Base-by-base conservation (phyloP, 192 early-diverging fungal species). In the Chytriomyces sp. region DNA sequence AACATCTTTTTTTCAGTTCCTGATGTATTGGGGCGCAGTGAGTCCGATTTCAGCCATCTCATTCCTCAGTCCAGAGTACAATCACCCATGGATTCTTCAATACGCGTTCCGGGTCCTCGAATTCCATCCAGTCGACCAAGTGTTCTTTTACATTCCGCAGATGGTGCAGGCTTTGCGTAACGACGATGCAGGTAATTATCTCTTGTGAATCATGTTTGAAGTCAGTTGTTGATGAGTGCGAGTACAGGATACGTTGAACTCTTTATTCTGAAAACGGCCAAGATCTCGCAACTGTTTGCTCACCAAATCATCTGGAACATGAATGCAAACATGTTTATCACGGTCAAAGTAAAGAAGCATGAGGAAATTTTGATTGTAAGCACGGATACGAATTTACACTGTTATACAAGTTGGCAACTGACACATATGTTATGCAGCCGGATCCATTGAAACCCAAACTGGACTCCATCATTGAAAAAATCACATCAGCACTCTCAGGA, bases 301-400 rank as follows among this genome's bases (percentile, higher is more conserved):
- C 98, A 99, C 84, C 98, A 99, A 86, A 98, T 99, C 64, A 97
- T 99, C 64, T 99, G 98, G 98, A 99, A 99, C 82, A 99, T 99
- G 98, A 93, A 98, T 53, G 98, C 98, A 62, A 99, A 99, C 85
- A 96, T 94, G 91, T 97, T 81, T 86, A 87, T 89, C 24, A 73
- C 82, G 24, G 92, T 94, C 82, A 90, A 90, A 57, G 88, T 85
- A 24, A 82, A 83, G 24, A 79, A 82, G 57, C 73, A 79, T 69
- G 67, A 79, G 67, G 67, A 80, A 66, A 45, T 43, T 43, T 47
- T 69, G 2, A 69, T 64, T 47, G 84, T 88, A 23, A 73, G 78
- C 64, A 60, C 20, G 28, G 50, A 6, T 76, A 5, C 45, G 13
- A 16, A 16, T 23, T n/a, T n/a, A n/a, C n/a, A n/a, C n/a, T 23